These are phyloP conservation scores for Xerocomus nothofagi DNA, from an alignment of 1,284 basidiomycete species.

Conservation along the genomic window DNA sequence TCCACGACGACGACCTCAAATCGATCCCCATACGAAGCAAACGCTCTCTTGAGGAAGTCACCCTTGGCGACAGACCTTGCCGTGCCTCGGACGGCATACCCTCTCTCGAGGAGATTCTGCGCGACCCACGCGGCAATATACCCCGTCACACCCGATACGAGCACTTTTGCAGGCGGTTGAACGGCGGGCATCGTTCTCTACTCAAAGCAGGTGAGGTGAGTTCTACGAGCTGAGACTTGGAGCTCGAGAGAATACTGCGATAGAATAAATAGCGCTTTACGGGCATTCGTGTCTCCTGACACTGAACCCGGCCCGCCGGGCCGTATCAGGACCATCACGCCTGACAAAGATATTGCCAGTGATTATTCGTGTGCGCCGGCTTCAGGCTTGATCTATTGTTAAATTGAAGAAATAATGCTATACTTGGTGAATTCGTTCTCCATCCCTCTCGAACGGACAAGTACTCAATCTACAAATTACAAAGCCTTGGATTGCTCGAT, in stretches of 20 bases:
- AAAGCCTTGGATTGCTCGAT: no score
- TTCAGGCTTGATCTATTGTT: no score
- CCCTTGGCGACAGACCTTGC: constrained; percentile 45
- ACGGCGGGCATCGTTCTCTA: constrained; percentile 40
- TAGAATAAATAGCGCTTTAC: background rate
- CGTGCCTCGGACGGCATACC: constrained; percentile 49
- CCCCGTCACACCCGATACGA: constrained; percentile 42
- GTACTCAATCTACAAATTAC: no score
- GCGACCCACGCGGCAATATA: constrained; percentile 41
- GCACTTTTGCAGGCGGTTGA: constrained; percentile 37
- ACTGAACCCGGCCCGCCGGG: no score
- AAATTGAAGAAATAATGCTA: no score
- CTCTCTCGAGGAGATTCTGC: constrained; percentile 33
- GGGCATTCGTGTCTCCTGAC: background rate
- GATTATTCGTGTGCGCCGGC: no score
- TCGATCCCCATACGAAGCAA: constrained; percentile 41
- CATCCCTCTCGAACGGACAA: no score
- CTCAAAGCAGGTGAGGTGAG: background rate
- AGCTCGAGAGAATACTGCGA: no score
- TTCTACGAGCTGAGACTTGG: no score
- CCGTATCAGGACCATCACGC: no score
- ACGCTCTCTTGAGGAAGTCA: constrained; percentile 42
- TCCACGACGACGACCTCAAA: constrained; percentile 47
- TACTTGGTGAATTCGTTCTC: no score
- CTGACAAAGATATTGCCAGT: no score